A percentile compares a stretch with the other conserved stretches of the same genome.
These are phyloP conservation scores for Xanthoparmelia taractica DNA, from an alignment of 495 filamentous ascomycete genomes.

Conservation along the genomic window DNA sequence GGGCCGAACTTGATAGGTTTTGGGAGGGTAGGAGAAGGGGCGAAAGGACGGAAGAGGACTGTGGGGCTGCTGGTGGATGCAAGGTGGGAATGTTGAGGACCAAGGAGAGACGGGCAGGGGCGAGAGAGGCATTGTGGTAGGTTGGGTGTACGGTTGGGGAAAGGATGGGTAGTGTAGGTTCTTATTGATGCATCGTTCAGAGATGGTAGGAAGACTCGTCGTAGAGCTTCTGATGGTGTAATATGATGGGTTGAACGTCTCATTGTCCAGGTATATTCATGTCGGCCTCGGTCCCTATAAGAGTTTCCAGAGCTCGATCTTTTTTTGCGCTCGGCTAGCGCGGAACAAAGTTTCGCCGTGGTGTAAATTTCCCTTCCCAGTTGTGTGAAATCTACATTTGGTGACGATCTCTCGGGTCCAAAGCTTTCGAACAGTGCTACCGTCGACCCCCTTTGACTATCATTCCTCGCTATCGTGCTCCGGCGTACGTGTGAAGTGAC, in stretches of 20 bases:
- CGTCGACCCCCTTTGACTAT: neutral
- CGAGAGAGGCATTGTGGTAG: slow-evolving; percentile 1
- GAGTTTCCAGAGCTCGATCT: too few relatives aligned
- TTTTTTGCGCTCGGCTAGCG: too few relatives aligned
- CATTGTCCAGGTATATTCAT: slow-evolving; percentile 3
- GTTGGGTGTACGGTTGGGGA: neutral
- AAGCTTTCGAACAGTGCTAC: neutral
- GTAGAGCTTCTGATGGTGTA: slow-evolving; percentile 10
- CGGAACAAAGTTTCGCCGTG: too few relatives aligned
- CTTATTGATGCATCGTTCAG: neutral
- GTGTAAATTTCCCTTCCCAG: too few relatives aligned
- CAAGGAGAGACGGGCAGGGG: neutral
- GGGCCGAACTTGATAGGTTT: neutral
- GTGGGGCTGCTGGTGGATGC: neutral
- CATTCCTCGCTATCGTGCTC: neutral
- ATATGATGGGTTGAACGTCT: neutral
- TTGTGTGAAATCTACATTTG: neutral
- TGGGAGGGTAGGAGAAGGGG: too few relatives aligned
- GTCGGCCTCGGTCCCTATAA: too few relatives aligned
- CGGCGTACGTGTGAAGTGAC: neutral
- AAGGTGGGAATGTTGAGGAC: neutral
- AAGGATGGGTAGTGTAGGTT: neutral
- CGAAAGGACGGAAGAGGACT: neutral
- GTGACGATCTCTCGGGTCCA: neutral
- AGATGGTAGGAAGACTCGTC: slow-evolving; percentile 11